Base-by-base conservation (phyloP, 495 filamentous ascomycete genomes). In the Astrothelium subdiscretum region DNA sequence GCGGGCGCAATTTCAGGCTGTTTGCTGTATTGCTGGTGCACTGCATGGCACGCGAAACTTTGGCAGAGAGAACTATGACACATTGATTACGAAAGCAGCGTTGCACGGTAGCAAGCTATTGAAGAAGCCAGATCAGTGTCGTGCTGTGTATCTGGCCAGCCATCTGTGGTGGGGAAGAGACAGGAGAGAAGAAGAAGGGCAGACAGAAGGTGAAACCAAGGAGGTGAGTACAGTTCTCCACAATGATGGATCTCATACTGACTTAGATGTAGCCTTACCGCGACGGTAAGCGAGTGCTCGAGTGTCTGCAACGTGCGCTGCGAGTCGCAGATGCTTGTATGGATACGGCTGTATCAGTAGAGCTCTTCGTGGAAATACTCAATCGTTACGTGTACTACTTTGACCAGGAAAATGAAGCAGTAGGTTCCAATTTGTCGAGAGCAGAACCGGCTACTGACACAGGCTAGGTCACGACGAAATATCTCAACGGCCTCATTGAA, bases 301-400 rank as follows among this genome's bases (percentile, higher is more conserved):
- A 98, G 73, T 98, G 94, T 71, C 79, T 98, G 18, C 94, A 97
- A 73, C 88, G 94, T 61, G 95, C 94, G 22, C 84, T 97, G 24
- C 88, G 94, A 58, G 94, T 98, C 8, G 94, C 94, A 1, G 94
- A 98, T 74, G 94, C 94, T 5, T 98, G 94, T 76, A 98, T 98
- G 94, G 94, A 98, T 74, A 92, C 91, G n/a, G 91, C 91, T 10
- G 95, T 97, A 2, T 96, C 90, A 2, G 91, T 97, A 27, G 94
- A 98, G 75, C 79, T 98, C 43, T 98, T 98, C 70, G 94, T 98
- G 57, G 94, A 98, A 76, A 97, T 98, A 64, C 77, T 98, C 63
- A 96, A 97, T 70, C 84, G 94, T 71, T 98, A 97, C 75, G 94
- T 97, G 59, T 98, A 98, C 73, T 97, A 97, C 75, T 98, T 96